A percentile compares a stretch with the other conserved stretches of the same genome.
Conservation (phyloP, 1,139 yeast species). For the Debaryomyces sp. region DNA sequence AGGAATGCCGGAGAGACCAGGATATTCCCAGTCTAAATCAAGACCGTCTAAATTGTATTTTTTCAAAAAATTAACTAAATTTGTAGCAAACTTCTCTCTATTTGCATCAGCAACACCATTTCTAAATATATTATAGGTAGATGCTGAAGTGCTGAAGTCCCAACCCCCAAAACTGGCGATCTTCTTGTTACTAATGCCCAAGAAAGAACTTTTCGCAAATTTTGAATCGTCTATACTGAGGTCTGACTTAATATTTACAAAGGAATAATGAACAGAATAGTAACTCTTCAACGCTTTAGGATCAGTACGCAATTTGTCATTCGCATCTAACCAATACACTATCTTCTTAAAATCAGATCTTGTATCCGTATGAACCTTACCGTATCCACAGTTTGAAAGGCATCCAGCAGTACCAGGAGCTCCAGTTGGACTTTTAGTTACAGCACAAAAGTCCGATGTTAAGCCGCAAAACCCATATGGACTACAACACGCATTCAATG, state of each 20-base stretch:
- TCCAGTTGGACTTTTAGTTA: conserved; percentile 7
- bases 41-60: conserved; percentile 22
- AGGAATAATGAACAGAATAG: conserved; percentile 20
- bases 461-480: conserved; percentile 16
- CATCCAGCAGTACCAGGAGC: conserved; percentile 18
- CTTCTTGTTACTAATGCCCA: conserved; percentile 15
- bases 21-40: conserved; percentile 27
- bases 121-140: conserved; percentile 15
- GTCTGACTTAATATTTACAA: conserved; percentile 16
- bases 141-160: conserved; percentile 15
- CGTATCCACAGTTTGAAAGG: conserved; percentile 21
- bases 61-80: conserved; percentile 16
- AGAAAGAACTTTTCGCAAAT: conserved; percentile 10
- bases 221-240: conserved; percentile 14
- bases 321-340: conserved; percentile 21
- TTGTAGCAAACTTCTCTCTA: conserved; percentile 18
- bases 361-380: conserved; percentile 16
- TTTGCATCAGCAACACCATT: conserved; percentile 13
- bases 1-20: conserved; percentile 14
- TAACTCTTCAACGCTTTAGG: conserved; percentile 15
- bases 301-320: conserved; percentile 13
- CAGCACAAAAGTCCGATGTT: conserved; percentile 17
- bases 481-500: conserved; percentile 22
- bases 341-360: conserved; percentile 18
- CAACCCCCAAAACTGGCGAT: conserved; percentile 19